Evolutionary conservation across 371 early-diverging fungal genomes (phyloP).

Genomic region (Mortierella sp.): DNA sequence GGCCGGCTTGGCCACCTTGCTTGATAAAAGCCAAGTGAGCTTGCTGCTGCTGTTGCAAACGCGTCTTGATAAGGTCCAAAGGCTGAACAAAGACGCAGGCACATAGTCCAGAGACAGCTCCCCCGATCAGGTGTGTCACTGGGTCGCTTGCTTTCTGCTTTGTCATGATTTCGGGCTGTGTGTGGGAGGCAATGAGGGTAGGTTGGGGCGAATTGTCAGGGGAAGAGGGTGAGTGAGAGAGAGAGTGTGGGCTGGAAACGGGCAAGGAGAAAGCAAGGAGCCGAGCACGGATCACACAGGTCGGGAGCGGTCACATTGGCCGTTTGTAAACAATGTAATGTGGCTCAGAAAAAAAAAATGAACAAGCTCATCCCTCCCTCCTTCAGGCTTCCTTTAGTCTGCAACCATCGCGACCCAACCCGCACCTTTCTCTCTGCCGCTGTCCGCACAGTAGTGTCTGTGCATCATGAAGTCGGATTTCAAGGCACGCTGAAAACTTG

Average conservation of each 20-base stretch:
- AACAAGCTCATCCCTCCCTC: slow-evolving; percentile 12
- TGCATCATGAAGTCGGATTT: slow-evolving; percentile 51
- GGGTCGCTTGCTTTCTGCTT: slow-evolving; percentile 57
- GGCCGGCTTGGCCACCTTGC: slow-evolving; percentile 50
- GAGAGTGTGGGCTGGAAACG: neutral
- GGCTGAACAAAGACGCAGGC: slow-evolving; percentile 90
- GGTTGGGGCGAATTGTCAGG: neutral
- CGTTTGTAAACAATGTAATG: slow-evolving; percentile 15
- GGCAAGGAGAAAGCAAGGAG: slow-evolving; percentile 1
- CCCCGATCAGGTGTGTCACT: slow-evolving; percentile 75
- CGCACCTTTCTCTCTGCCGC: neutral
- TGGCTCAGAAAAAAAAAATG: slow-evolving; percentile 28
- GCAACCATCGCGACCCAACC: neutral
- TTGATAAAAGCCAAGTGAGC: slow-evolving; percentile 63
- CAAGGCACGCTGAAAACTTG: slow-evolving; percentile 31
- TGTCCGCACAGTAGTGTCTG: neutral
- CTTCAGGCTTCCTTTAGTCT: slow-evolving; percentile 1
- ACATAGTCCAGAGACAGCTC: slow-evolving; percentile 84
- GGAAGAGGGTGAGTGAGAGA: neutral
- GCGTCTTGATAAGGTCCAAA: slow-evolving; percentile 90
- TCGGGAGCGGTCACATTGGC: neutral
- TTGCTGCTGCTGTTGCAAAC: slow-evolving; percentile 78
- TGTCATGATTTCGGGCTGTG: slow-evolving; percentile 17
- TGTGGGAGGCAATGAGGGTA: neutral
- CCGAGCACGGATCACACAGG: neutral